Evolutionary conservation across 2,329 filamentous ascomycete species (phyloP), one percentile per base, ranked within the genome.

Genomic region (Fusarium nisikadoi): DNA sequence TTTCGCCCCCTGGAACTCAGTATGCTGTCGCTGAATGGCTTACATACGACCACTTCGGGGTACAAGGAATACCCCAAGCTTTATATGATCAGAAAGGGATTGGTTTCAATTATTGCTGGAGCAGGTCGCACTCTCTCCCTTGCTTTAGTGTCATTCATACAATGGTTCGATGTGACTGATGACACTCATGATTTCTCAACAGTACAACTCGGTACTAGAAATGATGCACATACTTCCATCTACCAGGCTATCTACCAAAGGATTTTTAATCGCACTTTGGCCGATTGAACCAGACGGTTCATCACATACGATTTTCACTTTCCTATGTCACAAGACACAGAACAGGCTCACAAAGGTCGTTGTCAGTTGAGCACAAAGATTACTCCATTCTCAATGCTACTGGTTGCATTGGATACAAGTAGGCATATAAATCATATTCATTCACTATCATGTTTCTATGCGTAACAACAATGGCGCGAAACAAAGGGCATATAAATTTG

Each of bases 21-120:
- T 12, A 38, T 11, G 6, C 6, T n/a, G 7, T 1, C 16, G 8
- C 10, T 1, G 5, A 27, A 25, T 2, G 7, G 8, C n/a, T 6
- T 20, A 12, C 4, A 17, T 12, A 2, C 12, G 3, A 12, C 2
- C 29, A 25, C 3, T 35, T 35, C 3, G 20, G 0, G 0, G 7
- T 52, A 20, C 23, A 52, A 25, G 3, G 9, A 20, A 50, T 16
- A 5, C 3, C 4, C 4, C 8, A 10, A 5, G 35, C n/a, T 8
- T 25, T 5, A 4, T 16, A 36, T 20, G 5, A 16, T 16, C 13
- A 20, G 8, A 35, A 35, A 25, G 0, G 29, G 9, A 1, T 5
- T 19, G 5, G 4, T 17, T 11, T 23, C 11, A 33, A 0, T 23
- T 23, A 11, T 17, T 49, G 7, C n/a, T 33, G 2, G 4, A 10